Conservation (phyloP, 768 basidiomycete species). For the Coprinopsis strossmayeri region DNA sequence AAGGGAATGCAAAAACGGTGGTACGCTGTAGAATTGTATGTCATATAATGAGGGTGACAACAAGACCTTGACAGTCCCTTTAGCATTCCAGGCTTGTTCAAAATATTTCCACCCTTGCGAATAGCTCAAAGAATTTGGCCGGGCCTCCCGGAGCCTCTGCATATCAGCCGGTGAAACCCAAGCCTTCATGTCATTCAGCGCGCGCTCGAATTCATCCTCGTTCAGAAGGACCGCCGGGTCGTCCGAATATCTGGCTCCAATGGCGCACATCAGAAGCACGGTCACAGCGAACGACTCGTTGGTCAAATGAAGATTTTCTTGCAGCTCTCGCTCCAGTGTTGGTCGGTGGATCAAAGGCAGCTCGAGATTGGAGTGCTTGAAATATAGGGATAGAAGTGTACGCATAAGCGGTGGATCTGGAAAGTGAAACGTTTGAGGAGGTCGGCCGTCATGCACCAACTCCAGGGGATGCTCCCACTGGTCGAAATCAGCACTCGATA, state of each 20-base stretch:
- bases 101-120: constrained; percentile 63
- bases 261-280: constrained; percentile 66
- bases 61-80: constrained; percentile 49
- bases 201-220: constrained; percentile 18
- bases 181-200: not conserved
- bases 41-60: constrained; percentile 64
- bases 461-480: constrained; percentile 31
- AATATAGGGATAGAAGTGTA: constrained; percentile 58
- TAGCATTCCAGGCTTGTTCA: constrained; percentile 57
- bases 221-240: constrained; percentile 50
- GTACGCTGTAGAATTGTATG: constrained; percentile 58
- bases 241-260: constrained; percentile 50
- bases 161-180: not conserved
- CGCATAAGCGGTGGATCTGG: constrained; percentile 45
- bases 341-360: constrained; percentile 69
- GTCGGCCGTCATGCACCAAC: constrained; percentile 7
- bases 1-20: not conserved
- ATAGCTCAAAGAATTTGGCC: constrained; percentile 18
- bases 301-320: constrained; percentile 40
- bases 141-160: not conserved
- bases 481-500: not conserved
- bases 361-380: constrained; percentile 45
- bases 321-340: constrained; percentile 51
- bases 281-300: constrained; percentile 50
- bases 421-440: constrained; percentile 21